Conservation (phyloP, 2,329 filamentous ascomycete genomes). For the Xylogone sp. region DNA sequence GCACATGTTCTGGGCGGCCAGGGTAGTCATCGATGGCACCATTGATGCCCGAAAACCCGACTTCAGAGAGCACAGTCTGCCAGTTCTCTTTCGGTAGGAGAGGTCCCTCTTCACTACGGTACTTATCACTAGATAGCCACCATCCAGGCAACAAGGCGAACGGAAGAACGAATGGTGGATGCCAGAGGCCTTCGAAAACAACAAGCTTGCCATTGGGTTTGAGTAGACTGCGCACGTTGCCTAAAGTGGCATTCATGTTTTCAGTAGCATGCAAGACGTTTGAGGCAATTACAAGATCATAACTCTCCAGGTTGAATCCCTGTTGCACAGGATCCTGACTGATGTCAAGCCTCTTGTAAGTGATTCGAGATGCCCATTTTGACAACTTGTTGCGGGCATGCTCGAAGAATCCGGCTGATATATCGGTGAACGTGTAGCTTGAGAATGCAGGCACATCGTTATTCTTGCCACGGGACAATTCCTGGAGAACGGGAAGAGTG, state of each 20-base stretch:
- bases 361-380: slow-evolving; percentile 11
- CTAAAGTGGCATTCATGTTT: slow-evolving; percentile 10
- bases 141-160: slow-evolving; percentile 34
- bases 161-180: too few species aligned
- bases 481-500: slow-evolving; percentile 11
- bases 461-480: slow-evolving; percentile 5
- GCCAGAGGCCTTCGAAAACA: slow-evolving; percentile 1
- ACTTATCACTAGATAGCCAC: slow-evolving; percentile 29
- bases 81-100: slow-evolving; percentile 10
- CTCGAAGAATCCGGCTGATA: slow-evolving; percentile 28
- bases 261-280: slow-evolving; percentile 23
- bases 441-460: not conserved
- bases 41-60: slow-evolving; percentile 14
- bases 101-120: slow-evolving; percentile 14
- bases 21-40: slow-evolving; percentile 7
- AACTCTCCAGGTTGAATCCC: slow-evolving; percentile 27
- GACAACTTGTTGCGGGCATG: slow-evolving; percentile 13
- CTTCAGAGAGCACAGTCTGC: slow-evolving; percentile 9
- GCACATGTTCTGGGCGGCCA: slow-evolving; percentile 1
- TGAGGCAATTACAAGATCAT: slow-evolving; percentile 19
- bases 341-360: slow-evolving; percentile 31
- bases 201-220: slow-evolving; percentile 14
- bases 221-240: slow-evolving; percentile 15
- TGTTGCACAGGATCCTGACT: slow-evolving; percentile 27
- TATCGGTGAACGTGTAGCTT: slow-evolving; percentile 19